Base-by-base conservation (phyloP, 2,329 filamentous ascomycete genomes). In the Volutella citrinella region DNA sequence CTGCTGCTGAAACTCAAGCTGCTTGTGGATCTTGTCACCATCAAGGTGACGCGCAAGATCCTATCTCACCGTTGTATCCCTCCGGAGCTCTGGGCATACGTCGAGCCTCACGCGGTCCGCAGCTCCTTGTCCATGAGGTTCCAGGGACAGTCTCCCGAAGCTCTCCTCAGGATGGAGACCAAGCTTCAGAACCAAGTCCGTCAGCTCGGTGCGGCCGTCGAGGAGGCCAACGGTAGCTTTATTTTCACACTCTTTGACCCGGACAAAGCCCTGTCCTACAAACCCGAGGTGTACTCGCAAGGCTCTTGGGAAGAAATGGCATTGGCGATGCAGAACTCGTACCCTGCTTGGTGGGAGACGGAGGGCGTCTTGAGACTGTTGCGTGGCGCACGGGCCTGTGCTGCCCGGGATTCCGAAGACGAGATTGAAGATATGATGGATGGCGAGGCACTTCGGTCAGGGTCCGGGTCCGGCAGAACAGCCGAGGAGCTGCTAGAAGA, bases 1-100 rank as follows among this genome's bases (percentile, higher is more conserved):
- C 16, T 36, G 9, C 22, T 42, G 15, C 22, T 40, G 10, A 40
- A 40, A 7, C n/a, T 36, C 13, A 40, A 40, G 37, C 29, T 36
- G 5, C 32, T 39, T 10, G 32, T 39, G 6, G 34, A 38, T 11
- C 34, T 42, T 22, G 27, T 23, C 4, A 30, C 38, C 21, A 19
- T 34, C 10, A 38, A 38, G 19, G n/a, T 34, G 5, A 29, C 24
- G 5, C 27, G 35, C 18, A 42, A 38, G 24, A 27, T 38, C 22
- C 17, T 32, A 17, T 15, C 33, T 6, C 13, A 8, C 12, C 29
- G 28, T 12, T 7, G 15, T 18, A 5, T 40, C 9, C 38, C 27
- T 16, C 8, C 19, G 11, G 27, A 40, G 4, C 33, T 40, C 15
- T 19, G 30, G 28, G n/a, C 15, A 10, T 12, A 12, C 10, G 30